Evolutionary conservation across 164 flowering plant species (phyloP).

Genomic region (Hamamelis virginiana): DNA sequence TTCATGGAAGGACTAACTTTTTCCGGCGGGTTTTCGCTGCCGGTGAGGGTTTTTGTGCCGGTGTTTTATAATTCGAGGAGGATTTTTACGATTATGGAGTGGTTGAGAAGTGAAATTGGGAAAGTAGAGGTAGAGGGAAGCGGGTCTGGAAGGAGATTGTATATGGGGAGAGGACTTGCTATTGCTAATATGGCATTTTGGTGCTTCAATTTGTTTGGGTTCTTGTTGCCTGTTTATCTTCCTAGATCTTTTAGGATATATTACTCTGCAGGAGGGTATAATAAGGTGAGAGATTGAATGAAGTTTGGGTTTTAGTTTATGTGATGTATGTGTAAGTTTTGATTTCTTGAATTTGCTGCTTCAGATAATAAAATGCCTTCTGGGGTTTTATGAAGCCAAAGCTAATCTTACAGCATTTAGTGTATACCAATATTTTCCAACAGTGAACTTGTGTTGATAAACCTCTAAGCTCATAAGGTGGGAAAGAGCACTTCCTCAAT

Average conservation of each 20-base stretch:
- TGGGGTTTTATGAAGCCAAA: too few species aligned
- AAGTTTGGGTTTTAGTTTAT: not conserved
- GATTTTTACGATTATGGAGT: constrained; percentile 50
- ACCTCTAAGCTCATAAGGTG: too few species aligned
- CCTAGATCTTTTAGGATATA: constrained; percentile 63
- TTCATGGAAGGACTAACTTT: constrained; percentile 57
- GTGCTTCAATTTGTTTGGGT: constrained; percentile 76
- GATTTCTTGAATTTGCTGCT: not conserved
- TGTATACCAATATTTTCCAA: too few species aligned
- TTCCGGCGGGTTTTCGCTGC: constrained; percentile 49
- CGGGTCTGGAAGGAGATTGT: constrained; percentile 42
- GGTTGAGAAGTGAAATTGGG: constrained; percentile 57
- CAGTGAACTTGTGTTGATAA: too few species aligned
- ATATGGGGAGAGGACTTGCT: constrained; percentile 59
- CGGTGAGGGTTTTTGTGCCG: constrained; percentile 62
- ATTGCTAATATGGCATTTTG: constrained; percentile 65
- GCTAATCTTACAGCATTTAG: too few species aligned
- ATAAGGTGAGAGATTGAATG: constrained; percentile 30
- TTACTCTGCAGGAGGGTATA: constrained; percentile 29
- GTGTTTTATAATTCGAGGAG: constrained; percentile 62
- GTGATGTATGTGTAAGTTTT: constrained; percentile 1
- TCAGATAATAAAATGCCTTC: not conserved
- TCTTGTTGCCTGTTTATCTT: constrained; percentile 73
- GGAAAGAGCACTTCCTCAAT: too few species aligned
- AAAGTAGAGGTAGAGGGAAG: constrained; percentile 30